Percentiles rank a stretch among this genome's conserved stretches.
Conservation (phyloP, 345 rosid genomes). For the Brassica nigra region DNA sequence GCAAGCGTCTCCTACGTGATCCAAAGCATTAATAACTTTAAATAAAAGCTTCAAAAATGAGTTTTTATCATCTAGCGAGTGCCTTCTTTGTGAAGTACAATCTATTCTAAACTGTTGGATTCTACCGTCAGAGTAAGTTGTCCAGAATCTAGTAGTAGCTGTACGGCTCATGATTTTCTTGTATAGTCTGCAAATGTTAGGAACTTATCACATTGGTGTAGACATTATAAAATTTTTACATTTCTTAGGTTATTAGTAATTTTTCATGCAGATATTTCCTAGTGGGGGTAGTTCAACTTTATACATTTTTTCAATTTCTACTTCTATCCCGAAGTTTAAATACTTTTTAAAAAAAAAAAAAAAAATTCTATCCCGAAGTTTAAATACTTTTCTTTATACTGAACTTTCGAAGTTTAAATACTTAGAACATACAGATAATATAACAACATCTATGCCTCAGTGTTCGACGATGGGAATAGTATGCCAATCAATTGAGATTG, state of each 20-base stretch:
- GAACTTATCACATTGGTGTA: conserved; percentile 2
- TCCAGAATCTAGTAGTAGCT: conserved; percentile 1
- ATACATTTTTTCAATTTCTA: not conserved
- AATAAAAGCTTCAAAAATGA: not conserved
- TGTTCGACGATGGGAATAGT: not conserved
- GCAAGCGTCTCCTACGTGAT: conserved; percentile 8
- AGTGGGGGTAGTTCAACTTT: conserved; percentile 5
- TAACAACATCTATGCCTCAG: not conserved
- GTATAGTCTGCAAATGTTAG: not conserved
- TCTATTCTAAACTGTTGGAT: conserved; percentile 18
- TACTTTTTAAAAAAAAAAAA: not conserved
- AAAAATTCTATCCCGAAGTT: too few species aligned
- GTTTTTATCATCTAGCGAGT: conserved; percentile 5
- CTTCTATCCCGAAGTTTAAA: not conserved
- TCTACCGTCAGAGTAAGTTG: conserved; percentile 13
- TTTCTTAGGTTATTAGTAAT: not conserved
- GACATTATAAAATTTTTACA: not conserved
- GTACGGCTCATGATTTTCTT: conserved; percentile 9
- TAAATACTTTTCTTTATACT: too few species aligned
- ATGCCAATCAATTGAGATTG: not conserved
- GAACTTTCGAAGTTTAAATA: too few species aligned
- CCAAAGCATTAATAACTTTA: not conserved
- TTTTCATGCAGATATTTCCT: not conserved
- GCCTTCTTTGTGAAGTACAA: not conserved
- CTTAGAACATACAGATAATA: not conserved